A percentile compares a stretch with the other conserved stretches of the same genome.
phyloP scores from a whole-genome alignment of 2,329 filamentous ascomycete species.

The Neocatenulostroma microsporum region DNA sequence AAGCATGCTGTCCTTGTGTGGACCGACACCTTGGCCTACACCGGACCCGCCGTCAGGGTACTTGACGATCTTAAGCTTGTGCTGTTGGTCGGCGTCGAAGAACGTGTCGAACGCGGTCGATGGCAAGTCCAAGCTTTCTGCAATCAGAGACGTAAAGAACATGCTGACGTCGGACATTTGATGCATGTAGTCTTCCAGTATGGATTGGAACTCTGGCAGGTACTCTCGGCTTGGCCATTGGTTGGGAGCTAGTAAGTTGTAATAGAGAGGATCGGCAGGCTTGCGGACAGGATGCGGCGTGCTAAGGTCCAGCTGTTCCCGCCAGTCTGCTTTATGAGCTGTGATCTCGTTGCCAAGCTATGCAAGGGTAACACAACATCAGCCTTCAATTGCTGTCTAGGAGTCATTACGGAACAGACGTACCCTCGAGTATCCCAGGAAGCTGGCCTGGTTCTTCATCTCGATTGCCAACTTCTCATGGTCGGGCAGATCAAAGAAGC shows the following conservation, averaged over 20 bases:
- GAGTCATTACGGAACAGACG: conserved; percentile 7
- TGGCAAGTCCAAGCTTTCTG: conserved; percentile 71
- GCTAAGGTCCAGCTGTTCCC: conserved; percentile 80
- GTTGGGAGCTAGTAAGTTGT: conserved; percentile 66
- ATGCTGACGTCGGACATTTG: conserved; percentile 66
- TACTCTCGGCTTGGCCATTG: conserved; percentile 65
- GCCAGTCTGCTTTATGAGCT: conserved; percentile 65
- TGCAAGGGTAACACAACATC: no score
- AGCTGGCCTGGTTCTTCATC: conserved; percentile 40
- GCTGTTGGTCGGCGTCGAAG: conserved; percentile 64
- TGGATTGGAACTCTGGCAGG: conserved; percentile 59
- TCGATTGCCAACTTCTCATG: conserved; percentile 63
- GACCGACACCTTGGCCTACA: conserved; percentile 57
- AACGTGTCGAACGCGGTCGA: conserved; percentile 65
- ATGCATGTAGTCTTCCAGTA: conserved; percentile 67
- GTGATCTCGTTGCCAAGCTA: conserved; percentile 56
- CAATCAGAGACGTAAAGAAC: conserved; percentile 70
- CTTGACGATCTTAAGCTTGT: conserved; percentile 84
- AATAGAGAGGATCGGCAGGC: conserved; percentile 57
- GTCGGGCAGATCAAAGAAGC: conserved; percentile 67
- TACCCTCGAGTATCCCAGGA: conserved; percentile 41
- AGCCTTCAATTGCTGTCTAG: not conserved
- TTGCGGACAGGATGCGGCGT: conserved; percentile 64
- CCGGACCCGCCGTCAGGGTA: conserved; percentile 60
- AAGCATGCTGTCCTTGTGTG: conserved; percentile 81